A percentile compares a stretch with the other conserved stretches of the same genome.
phyloP scores from a whole-genome alignment of 108 stramenopile species.

The Cyclotella kingstonii region DNA sequence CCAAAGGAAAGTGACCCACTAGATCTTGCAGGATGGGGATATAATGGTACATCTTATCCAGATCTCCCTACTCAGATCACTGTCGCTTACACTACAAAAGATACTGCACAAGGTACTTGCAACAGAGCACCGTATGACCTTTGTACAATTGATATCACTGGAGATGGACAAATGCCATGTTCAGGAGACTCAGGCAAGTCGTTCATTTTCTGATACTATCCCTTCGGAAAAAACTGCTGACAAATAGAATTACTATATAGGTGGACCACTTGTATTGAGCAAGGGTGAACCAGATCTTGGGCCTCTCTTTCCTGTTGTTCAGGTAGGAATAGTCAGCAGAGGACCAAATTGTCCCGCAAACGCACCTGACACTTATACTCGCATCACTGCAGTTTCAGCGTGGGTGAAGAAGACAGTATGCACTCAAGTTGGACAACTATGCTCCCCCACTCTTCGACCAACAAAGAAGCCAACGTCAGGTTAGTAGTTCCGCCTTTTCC shows the following conservation, averaged over 20 bases:
- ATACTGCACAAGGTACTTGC: no score
- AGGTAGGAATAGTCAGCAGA: conserved; percentile 2
- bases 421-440: background rate
- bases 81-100: conserved; percentile 3
- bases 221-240: background rate
- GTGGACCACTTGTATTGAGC: conserved; percentile 1
- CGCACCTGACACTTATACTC: background rate
- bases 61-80: background rate
- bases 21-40: conserved; percentile 11
- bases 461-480: no score
- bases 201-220: background rate
- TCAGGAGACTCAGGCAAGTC: conserved; percentile 4
- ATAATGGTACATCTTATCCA: background rate
- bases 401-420: conserved; percentile 2
- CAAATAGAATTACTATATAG: background rate
- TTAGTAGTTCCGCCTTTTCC: no score
- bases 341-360: background rate
- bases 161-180: background rate
- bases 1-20: background rate
- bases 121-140: background rate
- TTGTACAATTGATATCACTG: background rate
- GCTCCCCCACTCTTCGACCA: no score
- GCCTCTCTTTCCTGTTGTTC: conserved; percentile 2
- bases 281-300: background rate
- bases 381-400: background rate